Percentiles rank a stretch among this genome's conserved stretches.
phyloP scores from a whole-genome alignment of 257 asterid genomes.

The Verbena officinalis region DNA sequence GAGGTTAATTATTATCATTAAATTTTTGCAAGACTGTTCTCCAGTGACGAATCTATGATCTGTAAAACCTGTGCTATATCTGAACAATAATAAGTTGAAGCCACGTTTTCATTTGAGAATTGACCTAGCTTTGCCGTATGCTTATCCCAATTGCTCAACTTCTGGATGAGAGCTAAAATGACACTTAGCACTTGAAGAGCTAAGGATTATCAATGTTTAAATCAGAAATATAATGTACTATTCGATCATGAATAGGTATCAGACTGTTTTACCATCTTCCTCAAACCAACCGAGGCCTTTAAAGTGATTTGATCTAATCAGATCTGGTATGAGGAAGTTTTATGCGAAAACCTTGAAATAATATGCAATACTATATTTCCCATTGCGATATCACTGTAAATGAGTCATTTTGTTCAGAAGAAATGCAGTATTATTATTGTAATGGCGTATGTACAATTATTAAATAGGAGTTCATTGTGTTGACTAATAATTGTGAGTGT shows the following conservation, averaged over 20 bases:
- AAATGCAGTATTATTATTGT: conserved; percentile 10
- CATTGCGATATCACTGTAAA: neutral
- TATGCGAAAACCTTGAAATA: neutral
- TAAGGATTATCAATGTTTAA: conserved; percentile 4
- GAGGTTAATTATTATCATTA: neutral
- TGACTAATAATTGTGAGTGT: conserved; percentile 11
- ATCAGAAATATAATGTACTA: neutral
- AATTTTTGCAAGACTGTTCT: conserved; percentile 3
- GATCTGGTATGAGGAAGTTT: neutral
- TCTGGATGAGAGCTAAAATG: conserved; percentile 8
- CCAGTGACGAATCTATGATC: neutral
- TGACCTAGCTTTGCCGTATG: neutral
- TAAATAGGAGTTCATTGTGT: neutral
- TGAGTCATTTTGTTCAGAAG: neutral
- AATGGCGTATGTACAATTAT: conserved; percentile 1
- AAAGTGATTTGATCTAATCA: neutral
- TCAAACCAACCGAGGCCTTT: neutral
- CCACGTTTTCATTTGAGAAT: conserved; percentile 6
- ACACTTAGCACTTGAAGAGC: neutral
- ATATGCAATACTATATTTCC: neutral
- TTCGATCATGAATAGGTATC: neutral
- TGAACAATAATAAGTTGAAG: neutral
- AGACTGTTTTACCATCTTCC: neutral
- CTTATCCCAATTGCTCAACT: neutral
- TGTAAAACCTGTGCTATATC: neutral